Evolutionary conservation across 208 protist species (phyloP).

Genomic region (Strigomonas culicis): DNA sequence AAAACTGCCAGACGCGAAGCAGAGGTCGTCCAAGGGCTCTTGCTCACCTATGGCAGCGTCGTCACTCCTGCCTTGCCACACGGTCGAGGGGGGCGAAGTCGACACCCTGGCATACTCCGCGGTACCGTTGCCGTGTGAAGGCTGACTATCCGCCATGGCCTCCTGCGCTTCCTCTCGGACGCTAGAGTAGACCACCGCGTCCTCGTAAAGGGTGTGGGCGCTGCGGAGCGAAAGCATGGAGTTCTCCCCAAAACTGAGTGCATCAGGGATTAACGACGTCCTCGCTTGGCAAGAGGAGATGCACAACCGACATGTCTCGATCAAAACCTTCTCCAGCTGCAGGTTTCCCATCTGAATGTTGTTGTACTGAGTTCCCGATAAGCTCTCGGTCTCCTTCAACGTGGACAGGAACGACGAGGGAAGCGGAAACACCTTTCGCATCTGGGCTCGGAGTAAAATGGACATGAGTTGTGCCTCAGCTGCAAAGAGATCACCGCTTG

Average conservation of each 20-base stretch:
- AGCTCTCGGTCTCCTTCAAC: slow-evolving; percentile 6
- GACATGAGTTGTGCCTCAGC: slow-evolving; percentile 35
- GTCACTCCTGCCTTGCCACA: not conserved
- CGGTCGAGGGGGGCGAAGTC: not conserved
- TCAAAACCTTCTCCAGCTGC: slow-evolving; percentile 20
- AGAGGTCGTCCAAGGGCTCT: not conserved
- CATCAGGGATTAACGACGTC: not conserved
- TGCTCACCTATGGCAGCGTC: not conserved
- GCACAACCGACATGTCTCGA: slow-evolving; percentile 6
- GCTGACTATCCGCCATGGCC: not conserved
- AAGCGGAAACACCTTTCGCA: slow-evolving; percentile 20
- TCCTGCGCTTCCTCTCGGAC: not conserved
- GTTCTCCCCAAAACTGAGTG: not conserved
- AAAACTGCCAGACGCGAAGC: slow-evolving; percentile 32
- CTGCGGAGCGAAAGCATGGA: not conserved
- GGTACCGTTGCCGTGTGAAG: not conserved
- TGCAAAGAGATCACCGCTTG: not conserved
- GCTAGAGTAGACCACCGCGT: not conserved
- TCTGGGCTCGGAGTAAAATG: slow-evolving; percentile 49
- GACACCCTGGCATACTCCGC: not conserved
- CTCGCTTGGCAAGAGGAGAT: not conserved
- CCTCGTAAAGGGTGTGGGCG: not conserved
- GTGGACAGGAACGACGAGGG: slow-evolving; percentile 15
- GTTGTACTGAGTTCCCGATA: not conserved
- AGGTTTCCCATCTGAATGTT: not conserved